Conservation (phyloP, 1,139 yeast species). For the Candida gigantensis region DNA sequence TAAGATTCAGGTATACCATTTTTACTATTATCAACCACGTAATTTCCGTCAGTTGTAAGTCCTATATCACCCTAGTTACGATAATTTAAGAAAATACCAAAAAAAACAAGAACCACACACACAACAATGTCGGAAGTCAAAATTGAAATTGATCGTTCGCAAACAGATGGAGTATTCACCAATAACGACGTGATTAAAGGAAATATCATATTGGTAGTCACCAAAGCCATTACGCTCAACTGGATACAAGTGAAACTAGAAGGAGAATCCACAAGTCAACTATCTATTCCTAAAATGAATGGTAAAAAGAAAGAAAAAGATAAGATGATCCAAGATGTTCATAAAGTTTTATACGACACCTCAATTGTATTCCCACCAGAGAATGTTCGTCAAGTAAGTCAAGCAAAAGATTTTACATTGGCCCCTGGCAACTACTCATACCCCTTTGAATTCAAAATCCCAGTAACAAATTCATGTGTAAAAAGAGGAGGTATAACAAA, state of each 20-base stretch:
- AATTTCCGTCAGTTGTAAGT: no score
- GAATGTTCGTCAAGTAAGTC: conserved; percentile 49
- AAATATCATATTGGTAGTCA: conserved; percentile 41
- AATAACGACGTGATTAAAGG: conserved; percentile 55
- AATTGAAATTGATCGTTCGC: conserved; percentile 37
- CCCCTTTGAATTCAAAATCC: conserved; percentile 58
- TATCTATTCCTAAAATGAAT: conserved; percentile 27
- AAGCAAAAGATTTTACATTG: conserved; percentile 56
- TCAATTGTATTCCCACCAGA: conserved; percentile 62
- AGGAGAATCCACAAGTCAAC: conserved; percentile 49
- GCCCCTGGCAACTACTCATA: conserved; percentile 61
- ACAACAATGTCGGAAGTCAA: conserved; percentile 29
- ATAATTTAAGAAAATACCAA: no score
- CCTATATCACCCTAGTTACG: no score
- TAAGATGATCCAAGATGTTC: conserved; percentile 43
- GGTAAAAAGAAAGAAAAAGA: conserved; percentile 19
- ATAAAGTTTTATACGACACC: conserved; percentile 58
- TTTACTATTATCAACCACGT: no score
- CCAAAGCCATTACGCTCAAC: conserved; percentile 49
- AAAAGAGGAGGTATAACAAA: conserved; percentile 45
- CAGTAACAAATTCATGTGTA: conserved; percentile 51
- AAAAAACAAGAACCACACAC: no score
- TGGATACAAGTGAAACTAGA: conserved; percentile 61
- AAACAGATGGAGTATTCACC: conserved; percentile 50
- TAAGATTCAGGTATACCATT: no score